Conservation (phyloP, 2,329 filamentous ascomycete species). For the Colletotrichum spaethianum region DNA sequence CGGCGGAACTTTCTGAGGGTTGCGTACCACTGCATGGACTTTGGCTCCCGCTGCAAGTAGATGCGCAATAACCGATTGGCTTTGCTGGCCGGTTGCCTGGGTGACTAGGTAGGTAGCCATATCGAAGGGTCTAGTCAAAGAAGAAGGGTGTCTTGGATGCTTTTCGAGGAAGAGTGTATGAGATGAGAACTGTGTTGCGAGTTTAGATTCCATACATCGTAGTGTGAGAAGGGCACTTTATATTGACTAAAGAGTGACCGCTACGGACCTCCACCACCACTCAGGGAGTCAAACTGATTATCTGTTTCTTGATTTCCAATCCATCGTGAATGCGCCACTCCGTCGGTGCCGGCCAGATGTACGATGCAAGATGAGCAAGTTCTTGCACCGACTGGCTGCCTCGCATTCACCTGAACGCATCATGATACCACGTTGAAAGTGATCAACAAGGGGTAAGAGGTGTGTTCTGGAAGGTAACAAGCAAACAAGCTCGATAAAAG, state of each 20-base stretch:
- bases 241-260: background rate
- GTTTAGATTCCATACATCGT: background rate
- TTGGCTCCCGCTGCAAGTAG: slow-evolving; percentile 52
- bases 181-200: background rate
- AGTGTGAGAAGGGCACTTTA: background rate
- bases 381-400: background rate
- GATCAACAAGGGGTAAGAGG: too few relatives aligned
- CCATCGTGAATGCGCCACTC: background rate
- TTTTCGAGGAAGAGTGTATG: background rate
- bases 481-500: background rate
- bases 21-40: slow-evolving; percentile 54
- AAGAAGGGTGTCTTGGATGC: background rate
- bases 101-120: slow-evolving; percentile 54
- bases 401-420: background rate
- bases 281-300: background rate
- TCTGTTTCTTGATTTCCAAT: background rate
- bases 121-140: background rate
- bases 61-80: slow-evolving; percentile 48
- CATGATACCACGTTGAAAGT: background rate
- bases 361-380: background rate
- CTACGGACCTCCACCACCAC: background rate
- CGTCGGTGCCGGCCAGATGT: background rate
- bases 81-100: slow-evolving; percentile 53
- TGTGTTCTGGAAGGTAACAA: background rate
- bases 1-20: slow-evolving; percentile 49